Evolutionary conservation across 73 alveolate species (phyloP).

Genomic region (Effrenium voratum): DNA sequence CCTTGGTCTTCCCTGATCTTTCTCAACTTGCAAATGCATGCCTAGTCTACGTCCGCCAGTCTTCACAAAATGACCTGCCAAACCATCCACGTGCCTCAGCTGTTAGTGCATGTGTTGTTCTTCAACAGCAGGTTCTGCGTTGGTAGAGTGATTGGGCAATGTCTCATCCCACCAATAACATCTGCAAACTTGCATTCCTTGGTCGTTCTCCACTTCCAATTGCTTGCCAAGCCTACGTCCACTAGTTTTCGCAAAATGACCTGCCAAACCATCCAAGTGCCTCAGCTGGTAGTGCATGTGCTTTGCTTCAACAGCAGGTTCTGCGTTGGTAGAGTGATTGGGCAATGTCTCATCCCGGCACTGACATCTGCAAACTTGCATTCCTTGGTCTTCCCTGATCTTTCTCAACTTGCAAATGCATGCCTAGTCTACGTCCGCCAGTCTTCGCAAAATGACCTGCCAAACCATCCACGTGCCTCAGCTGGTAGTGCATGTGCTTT

Average conservation of each 20-base stretch:
- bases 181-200: no score
- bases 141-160: background rate
- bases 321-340: slow-evolving; percentile 22
- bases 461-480: background rate
- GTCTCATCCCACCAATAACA: background rate
- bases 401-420: no score
- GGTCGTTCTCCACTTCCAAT: no score
- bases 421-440: no score
- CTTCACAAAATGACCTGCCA: background rate
- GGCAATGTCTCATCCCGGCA: background rate
- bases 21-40: no score
- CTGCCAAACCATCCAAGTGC: no score
- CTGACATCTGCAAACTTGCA: no score
- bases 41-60: background rate
- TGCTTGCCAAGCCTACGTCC: no score
- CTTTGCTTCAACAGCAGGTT: background rate
- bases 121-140: background rate
- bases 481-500: slow-evolving; percentile 11
- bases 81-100: background rate
- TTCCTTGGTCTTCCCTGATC: no score
- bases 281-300: slow-evolving; percentile 13
- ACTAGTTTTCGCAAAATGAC: no score
- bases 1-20: background rate
- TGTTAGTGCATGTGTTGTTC: slow-evolving; percentile 55
- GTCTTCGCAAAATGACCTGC: background rate